phyloP scores from a whole-genome alignment of 2,329 filamentous ascomycete genomes.

The Elsinoe ampelina region DNA sequence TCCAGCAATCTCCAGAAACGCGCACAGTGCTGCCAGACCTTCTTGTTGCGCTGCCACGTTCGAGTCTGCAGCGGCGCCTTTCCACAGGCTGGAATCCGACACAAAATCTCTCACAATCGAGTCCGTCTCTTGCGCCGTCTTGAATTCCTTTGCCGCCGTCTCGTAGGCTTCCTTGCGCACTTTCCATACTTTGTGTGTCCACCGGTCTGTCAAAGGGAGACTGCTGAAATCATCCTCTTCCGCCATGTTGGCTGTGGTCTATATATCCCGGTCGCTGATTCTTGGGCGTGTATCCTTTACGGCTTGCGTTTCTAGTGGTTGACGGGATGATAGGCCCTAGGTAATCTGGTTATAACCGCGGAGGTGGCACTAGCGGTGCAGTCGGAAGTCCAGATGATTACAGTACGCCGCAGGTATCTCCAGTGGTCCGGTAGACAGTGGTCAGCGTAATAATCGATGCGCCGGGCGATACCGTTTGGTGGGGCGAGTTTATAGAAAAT shows the following conservation, averaged over 20 bases:
- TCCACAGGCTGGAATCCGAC: slow-evolving; percentile 79
- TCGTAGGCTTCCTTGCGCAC: slow-evolving; percentile 92
- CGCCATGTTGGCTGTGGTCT: slow-evolving; percentile 51
- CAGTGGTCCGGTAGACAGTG: not conserved
- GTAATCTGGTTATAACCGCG: not conserved
- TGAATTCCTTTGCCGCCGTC: slow-evolving; percentile 79
- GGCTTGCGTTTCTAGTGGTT: not conserved
- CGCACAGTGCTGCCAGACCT: slow-evolving; percentile 75
- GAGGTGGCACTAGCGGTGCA: not conserved
- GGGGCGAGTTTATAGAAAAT: not conserved
- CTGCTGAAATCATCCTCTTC: slow-evolving; percentile 77
- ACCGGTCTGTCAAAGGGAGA: slow-evolving; percentile 68
- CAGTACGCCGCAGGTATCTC: too few relatives aligned
- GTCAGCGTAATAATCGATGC: not conserved
- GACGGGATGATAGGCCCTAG: not conserved
- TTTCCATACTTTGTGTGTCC: slow-evolving; percentile 93
- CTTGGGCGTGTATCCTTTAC: too few relatives aligned
- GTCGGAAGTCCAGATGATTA: not conserved
- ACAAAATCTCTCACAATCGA: slow-evolving; percentile 81
- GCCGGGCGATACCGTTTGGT: not conserved
- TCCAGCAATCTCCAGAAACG: slow-evolving; percentile 86
- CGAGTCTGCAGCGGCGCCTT: slow-evolving; percentile 82
- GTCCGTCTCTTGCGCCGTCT: slow-evolving; percentile 72
- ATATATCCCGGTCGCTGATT: not conserved
- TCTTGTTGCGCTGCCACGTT: slow-evolving; percentile 97